Evolutionary conservation across 768 basidiomycete species (phyloP).

Genomic region (Russula emetica): DNA sequence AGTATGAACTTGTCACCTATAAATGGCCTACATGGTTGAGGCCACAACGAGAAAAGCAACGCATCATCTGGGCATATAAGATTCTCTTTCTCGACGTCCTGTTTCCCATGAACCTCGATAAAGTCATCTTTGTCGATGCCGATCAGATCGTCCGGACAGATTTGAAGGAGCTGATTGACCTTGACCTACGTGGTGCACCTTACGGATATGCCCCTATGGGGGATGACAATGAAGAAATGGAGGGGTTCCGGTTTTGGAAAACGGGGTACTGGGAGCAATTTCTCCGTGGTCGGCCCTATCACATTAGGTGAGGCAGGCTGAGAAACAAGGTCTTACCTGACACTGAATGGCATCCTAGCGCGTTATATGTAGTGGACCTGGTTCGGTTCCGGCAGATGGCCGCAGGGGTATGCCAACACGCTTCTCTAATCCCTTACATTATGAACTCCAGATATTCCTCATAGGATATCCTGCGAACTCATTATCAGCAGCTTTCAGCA

Average conservation of each 20-base stretch:
- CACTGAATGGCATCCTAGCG: slow-evolving; percentile 44
- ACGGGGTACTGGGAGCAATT: slow-evolving; percentile 93
- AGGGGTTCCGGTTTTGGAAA: slow-evolving; percentile 99
- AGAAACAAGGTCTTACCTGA: not conserved
- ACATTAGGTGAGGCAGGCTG: slow-evolving; percentile 68
- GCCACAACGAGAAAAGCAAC: slow-evolving; percentile 95
- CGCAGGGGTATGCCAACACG: slow-evolving; percentile 46
- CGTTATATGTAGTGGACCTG: slow-evolving; percentile 93
- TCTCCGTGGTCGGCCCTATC: slow-evolving; percentile 79
- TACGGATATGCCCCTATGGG: slow-evolving; percentile 99
- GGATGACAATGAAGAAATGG: slow-evolving; percentile 90
- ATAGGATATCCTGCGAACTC: slow-evolving; percentile 82
- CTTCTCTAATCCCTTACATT: not conserved
- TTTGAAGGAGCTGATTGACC: slow-evolving; percentile 87
- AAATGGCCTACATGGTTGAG: slow-evolving; percentile 99
- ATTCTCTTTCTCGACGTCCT: slow-evolving; percentile 98
- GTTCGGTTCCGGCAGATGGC: slow-evolving; percentile 84
- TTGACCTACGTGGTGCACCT: slow-evolving; percentile 88
- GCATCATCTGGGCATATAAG: slow-evolving; percentile 99
- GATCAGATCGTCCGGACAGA: slow-evolving; percentile 98
- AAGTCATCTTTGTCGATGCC: slow-evolving; percentile 98
- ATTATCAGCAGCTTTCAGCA: slow-evolving; percentile 90
- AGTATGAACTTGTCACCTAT: slow-evolving; percentile 97
- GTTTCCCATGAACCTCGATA: slow-evolving; percentile 98
- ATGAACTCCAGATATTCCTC: not conserved